Percentiles rank a stretch among this genome's conserved stretches.
These are phyloP conservation scores for Polyplosphaeria fusca DNA, from an alignment of 495 filamentous ascomycete genomes.

Conservation along the genomic window DNA sequence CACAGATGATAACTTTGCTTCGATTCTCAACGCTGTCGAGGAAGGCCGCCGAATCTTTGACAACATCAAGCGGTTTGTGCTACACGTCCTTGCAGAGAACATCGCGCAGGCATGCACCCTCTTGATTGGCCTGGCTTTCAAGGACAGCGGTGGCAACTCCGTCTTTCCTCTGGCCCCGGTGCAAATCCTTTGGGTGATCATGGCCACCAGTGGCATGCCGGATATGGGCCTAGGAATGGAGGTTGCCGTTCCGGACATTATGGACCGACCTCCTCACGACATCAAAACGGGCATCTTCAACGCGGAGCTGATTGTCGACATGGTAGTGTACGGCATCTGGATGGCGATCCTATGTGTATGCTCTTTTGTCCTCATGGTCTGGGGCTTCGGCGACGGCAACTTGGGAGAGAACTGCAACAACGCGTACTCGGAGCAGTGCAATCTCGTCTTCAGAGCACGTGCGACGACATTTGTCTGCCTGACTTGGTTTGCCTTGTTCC, in stretches of 20 bases:
- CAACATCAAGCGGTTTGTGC: slow-evolving; percentile 65
- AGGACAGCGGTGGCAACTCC: slow-evolving; percentile 58
- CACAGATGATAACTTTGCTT: slow-evolving; percentile 78
- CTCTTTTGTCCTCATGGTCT: slow-evolving; percentile 65
- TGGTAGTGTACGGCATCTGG: slow-evolving; percentile 63
- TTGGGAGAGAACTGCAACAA: slow-evolving; percentile 63
- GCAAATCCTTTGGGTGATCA: slow-evolving; percentile 74
- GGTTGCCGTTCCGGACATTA: slow-evolving; percentile 1
- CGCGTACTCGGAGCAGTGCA: slow-evolving; percentile 41
- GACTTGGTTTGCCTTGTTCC: slow-evolving; percentile 63
- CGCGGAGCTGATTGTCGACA: slow-evolving; percentile 45
- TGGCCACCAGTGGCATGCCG: slow-evolving; percentile 6
- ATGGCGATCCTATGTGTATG: slow-evolving; percentile 64
- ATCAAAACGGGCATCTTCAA: slow-evolving; percentile 3
- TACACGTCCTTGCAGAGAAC: slow-evolving; percentile 68
- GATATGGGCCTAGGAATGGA: slow-evolving; percentile 8
- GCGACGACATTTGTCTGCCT: slow-evolving; percentile 70
- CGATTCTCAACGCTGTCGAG: slow-evolving; percentile 69
- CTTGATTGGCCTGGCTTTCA: slow-evolving; percentile 67
- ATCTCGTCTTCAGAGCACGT: slow-evolving; percentile 59
- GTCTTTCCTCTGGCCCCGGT: slow-evolving; percentile 72
- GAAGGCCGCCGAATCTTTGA: slow-evolving; percentile 73
- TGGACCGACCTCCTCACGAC: slow-evolving; percentile 4
- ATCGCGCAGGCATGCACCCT: slow-evolving; percentile 69
- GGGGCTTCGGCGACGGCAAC: slow-evolving; percentile 56